Percentiles rank a stretch among this genome's conserved stretches.
Conservation (phyloP, 2,329 filamentous ascomycete species). For the Stemphylium vesicarium region DNA sequence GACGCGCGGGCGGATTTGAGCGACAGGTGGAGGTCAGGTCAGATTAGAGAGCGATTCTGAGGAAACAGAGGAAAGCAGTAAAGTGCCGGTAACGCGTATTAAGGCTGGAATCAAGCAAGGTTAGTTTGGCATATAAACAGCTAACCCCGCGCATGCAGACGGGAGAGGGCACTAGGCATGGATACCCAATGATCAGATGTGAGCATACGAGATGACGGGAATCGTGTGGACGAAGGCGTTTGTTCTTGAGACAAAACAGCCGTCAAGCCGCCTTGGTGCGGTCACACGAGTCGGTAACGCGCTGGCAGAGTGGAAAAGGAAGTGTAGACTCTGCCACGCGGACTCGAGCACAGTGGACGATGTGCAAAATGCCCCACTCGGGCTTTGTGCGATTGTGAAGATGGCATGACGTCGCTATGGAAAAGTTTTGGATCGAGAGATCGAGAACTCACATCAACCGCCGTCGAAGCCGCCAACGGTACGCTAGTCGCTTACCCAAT, state of each 20-base stretch:
- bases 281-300: conserved; percentile 9
- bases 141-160: conserved; percentile 25
- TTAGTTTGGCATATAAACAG: conserved; percentile 19
- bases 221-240: conserved; percentile 28
- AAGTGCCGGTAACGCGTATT: conserved; percentile 16
- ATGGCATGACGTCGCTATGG: conserved; percentile 14
- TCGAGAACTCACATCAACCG: conserved; percentile 20
- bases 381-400: conserved; percentile 7
- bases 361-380: neutral
- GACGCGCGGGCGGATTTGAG: conserved; percentile 8
- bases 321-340: neutral
- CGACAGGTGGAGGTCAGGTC: conserved; percentile 6
- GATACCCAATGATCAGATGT: conserved; percentile 23
- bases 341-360: neutral
- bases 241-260: conserved; percentile 12
- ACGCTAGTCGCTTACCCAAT: conserved; percentile 22
- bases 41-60: neutral
- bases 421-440: conserved; percentile 24
- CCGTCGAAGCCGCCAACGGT: conserved; percentile 11
- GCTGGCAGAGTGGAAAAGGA: conserved; percentile 3
- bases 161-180: conserved; percentile 17
- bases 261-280: conserved; percentile 18
- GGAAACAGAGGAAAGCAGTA: conserved; percentile 14
- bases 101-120: conserved; percentile 11
- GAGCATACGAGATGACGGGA: conserved; percentile 27